phyloP scores from a whole-genome alignment of 2,329 filamentous ascomycete genomes.

The Diaporthe sp. region DNA sequence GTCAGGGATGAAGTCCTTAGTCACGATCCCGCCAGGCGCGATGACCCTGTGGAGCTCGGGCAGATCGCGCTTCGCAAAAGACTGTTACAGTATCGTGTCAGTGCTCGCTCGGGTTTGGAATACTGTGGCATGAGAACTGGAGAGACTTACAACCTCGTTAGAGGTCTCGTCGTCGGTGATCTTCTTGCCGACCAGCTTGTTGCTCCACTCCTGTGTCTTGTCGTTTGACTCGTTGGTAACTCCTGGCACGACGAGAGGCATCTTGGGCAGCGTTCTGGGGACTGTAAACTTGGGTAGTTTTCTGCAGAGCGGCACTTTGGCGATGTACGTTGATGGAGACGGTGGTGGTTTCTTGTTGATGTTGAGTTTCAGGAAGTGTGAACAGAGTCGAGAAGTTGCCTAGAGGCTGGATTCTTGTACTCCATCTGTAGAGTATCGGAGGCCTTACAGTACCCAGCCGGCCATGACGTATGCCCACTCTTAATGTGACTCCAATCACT shows the following conservation, averaged over 20 bases:
- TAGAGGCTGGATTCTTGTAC: neutral
- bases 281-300: conserved; percentile 7
- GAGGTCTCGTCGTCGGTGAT: conserved; percentile 61
- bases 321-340: neutral
- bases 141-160: conserved; percentile 64
- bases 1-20: conserved; percentile 66
- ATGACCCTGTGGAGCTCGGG: conserved; percentile 69
- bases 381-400: neutral
- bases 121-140: neutral
- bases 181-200: conserved; percentile 75
- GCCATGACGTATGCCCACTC: conserved; percentile 33
- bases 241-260: conserved; percentile 76
- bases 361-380: neutral
- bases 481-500: neutral
- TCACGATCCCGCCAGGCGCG: conserved; percentile 68
- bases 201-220: conserved; percentile 69
- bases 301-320: conserved; percentile 16
- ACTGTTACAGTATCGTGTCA: conserved; percentile 52
- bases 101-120: neutral
- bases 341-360: neutral
- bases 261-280: conserved; percentile 51
- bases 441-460: neutral
- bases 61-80: conserved; percentile 71
- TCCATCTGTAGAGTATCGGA: neutral
- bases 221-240: conserved; percentile 60